Base-by-base conservation (phyloP, 768 basidiomycete genomes). In the Mycena polygramma region DNA sequence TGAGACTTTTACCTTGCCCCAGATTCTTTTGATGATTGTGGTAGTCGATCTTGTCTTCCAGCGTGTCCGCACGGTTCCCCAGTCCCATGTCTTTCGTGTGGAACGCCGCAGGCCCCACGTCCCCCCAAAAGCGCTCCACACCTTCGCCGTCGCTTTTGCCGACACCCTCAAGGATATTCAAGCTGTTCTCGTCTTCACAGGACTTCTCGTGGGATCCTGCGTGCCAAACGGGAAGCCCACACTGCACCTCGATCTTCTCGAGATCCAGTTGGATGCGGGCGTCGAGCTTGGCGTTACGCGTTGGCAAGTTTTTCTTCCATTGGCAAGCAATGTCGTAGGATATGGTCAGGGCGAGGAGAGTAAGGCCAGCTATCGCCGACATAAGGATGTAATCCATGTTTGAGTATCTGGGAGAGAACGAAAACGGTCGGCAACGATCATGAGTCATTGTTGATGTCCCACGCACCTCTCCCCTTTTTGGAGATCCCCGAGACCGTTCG, bases 401-500 rank as follows among this genome's bases (percentile, higher is more conserved):
- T 8, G 22, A n/a, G 22, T 53, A 53, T 53, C 51, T 53, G 51
- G n/a, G 15, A 14, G 9, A 11, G n/a, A 30, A 14, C 22, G 24
- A 24, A 24, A 14, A 30, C 22, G n/a, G n/a, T n/a, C n/a, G n/a
- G n/a, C n/a, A n/a, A n/a, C n/a, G n/a, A n/a, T n/a, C n/a, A n/a
- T n/a, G n/a, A n/a, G n/a, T n/a, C n/a, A n/a, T n/a, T n/a, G n/a
- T n/a, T n/a, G n/a, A n/a, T n/a, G n/a, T n/a, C n/a, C n/a, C n/a
- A n/a, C n/a, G 22, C 14, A 53, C 51, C 51, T 53, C 30, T 24
- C 24, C 51, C 51, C 51, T 53, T 53, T n/a, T 53, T 53, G 4
- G 24, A 77, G 49, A 60, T 78, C 75, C 4, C 73, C 75, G 3
- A n/a, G n/a, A n/a, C n/a, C n/a, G n/a, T n/a, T n/a, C n/a, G n/a